Base-by-base conservation (phyloP, 2,329 filamentous ascomycete genomes). In the Ceratocystis variospora region DNA sequence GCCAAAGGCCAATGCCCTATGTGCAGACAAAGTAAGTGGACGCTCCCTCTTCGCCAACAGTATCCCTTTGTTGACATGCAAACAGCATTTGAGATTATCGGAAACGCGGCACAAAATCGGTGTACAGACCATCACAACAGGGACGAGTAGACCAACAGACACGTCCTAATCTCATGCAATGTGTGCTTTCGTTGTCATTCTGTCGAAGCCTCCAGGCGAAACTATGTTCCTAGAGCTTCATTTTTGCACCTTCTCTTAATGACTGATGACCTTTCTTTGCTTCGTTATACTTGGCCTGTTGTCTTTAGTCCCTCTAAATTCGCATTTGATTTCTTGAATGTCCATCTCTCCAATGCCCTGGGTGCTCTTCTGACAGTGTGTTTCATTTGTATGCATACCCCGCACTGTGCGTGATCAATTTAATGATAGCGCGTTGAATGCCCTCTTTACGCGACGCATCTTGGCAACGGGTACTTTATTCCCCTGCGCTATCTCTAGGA, bases 1-100 rank as follows among this genome's bases (percentile, higher is more conserved):
- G 89, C 92, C 33, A 93, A 91, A 72, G 93, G 93, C 25, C 88
- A 96, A 70, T 99, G 94, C 74, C 94, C 94, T 33, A 97, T 99
- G 94, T 99, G 94, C 74, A 85, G 94, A 71, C 94, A 97, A 76
- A 90, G 90, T 94, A 82, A 71, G 80, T 72, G 61, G 7, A 53
- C 4, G 15, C 12, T 2, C 7, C 12, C 44, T 19, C 55, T 8
- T 15, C 15, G n/a, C 33, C 41, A 6, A 5, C 17, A 12, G n/a
- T 41, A 7, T 10, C 12, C 28, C n/a, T 48, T 15, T 28, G 6
- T n/a, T 53, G n/a, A 67, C 62, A 67, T 17, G 6, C 7, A 19
- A n/a, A 12, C n/a, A 67, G 66, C 64, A 31, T 67, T 67, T 37
- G 62, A 61, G 12, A 67, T 19, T 19, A 50, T 63, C n/a, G 55